Percentiles rank a stretch among this genome's conserved stretches.
Evolutionary conservation across 2,329 filamentous ascomycete species (phyloP).

Genomic region (Colletotrichum incanum): DNA sequence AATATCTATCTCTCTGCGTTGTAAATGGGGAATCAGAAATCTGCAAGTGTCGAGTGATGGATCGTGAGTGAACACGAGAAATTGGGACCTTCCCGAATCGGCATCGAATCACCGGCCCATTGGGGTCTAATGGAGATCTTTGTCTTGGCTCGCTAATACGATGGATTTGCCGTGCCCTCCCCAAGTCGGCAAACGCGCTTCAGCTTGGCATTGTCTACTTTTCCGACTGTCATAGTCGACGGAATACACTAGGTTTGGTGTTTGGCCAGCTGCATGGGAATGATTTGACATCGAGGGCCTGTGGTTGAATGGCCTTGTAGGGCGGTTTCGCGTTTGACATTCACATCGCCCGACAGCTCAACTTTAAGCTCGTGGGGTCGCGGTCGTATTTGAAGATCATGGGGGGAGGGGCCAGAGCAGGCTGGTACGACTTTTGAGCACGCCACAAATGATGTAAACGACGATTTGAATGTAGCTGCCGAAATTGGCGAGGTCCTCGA

Average conservation of each 20-base stretch:
- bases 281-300: no score
- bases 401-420: constrained; percentile 10
- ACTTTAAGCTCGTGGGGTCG: no score
- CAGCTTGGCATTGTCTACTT: background rate
- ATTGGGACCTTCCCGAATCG: constrained; percentile 35
- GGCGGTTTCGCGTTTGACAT: no score
- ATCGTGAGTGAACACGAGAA: constrained; percentile 31
- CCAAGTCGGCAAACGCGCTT: constrained; percentile 26
- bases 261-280: background rate
- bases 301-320: no score
- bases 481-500: no score
- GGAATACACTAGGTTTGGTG: no score
- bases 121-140: constrained; percentile 8
- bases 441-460: constrained; percentile 3
- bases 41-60: constrained; percentile 7
- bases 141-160: constrained; percentile 11
- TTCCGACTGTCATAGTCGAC: background rate
- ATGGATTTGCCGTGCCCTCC: background rate
- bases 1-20: background rate
- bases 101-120: constrained; percentile 20
- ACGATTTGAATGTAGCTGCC: background rate
- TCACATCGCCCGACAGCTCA: no score
- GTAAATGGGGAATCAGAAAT: background rate
- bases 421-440: constrained; percentile 26
- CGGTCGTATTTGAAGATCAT: no score